A percentile compares a stretch with the other conserved stretches of the same genome.
phyloP scores from a whole-genome alignment of 257 asterid genomes.

The Osmanthus fragrans region DNA sequence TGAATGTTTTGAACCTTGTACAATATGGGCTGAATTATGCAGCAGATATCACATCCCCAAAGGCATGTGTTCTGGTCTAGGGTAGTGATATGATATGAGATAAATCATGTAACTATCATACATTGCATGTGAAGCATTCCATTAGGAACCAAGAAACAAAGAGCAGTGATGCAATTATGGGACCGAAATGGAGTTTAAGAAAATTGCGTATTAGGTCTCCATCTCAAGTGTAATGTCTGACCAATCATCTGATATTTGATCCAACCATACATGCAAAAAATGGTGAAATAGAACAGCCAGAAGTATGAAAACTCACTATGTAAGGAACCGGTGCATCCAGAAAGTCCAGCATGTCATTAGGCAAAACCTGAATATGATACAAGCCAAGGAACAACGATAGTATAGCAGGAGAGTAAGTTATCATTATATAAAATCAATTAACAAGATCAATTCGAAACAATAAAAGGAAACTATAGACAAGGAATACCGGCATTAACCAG shows the following conservation, averaged over 20 bases:
- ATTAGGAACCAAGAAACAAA: background rate
- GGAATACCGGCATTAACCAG: slow-evolving; percentile 88
- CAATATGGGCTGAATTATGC: background rate
- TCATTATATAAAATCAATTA: background rate
- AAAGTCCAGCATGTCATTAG: slow-evolving; percentile 98
- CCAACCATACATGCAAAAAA: background rate
- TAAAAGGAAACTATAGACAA: slow-evolving; percentile 6
- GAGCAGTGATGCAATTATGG: background rate
- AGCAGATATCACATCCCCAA: background rate
- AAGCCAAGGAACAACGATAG: slow-evolving; percentile 11
- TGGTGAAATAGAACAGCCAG: slow-evolving; percentile 3
- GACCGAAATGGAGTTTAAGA: slow-evolving; percentile 3
- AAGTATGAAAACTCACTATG: slow-evolving; percentile 62
- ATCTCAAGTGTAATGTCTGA: slow-evolving; percentile 4
- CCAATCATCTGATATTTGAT: slow-evolving; percentile 12
- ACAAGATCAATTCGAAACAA: slow-evolving; percentile 16
- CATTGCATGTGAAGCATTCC: background rate
- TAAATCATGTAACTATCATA: background rate
- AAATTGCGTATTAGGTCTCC: slow-evolving; percentile 4
- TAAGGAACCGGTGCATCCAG: slow-evolving; percentile 99
- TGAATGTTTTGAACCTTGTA: background rate
- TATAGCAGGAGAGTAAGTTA: slow-evolving; percentile 10
- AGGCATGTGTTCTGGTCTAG: background rate
- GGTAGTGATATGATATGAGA: slow-evolving; percentile 5
- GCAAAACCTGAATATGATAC: slow-evolving; percentile 71